Percentiles rank a stretch among this genome's conserved stretches.
Conservation (phyloP, 164 flowering plant species). For the Tinospora cordifolia region DNA sequence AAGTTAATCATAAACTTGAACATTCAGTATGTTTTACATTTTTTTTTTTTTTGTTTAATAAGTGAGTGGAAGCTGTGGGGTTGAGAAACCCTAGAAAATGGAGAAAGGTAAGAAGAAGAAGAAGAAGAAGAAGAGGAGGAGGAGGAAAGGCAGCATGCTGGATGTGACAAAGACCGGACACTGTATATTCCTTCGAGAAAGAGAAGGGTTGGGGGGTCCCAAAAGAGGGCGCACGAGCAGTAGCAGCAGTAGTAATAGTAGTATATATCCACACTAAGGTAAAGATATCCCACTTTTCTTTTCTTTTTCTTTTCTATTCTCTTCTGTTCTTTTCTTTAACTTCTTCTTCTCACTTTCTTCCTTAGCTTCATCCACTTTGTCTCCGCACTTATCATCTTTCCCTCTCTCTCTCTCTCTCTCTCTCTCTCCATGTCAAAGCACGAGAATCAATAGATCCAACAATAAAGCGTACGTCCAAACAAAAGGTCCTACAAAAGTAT, state of each 20-base stretch:
- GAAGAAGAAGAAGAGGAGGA: slow-evolving; percentile 8
- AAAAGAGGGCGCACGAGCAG: slow-evolving; percentile 38
- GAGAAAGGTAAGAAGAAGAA: slow-evolving; percentile 18
- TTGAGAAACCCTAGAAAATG: slow-evolving; percentile 35
- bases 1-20: too few species aligned
- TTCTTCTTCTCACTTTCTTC: neutral
- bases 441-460: too few species aligned
- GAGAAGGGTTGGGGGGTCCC: slow-evolving; percentile 30
- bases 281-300: slow-evolving; percentile 42
- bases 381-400: too few species aligned
- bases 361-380: slow-evolving; percentile 2
- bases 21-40: too few species aligned
- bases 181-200: slow-evolving; percentile 79
- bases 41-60: neutral
- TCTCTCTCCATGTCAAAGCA: too few species aligned
- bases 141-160: too few species aligned
- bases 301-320: slow-evolving; percentile 8
- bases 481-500: neutral
- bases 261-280: slow-evolving; percentile 26
- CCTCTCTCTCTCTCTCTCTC: too few species aligned
- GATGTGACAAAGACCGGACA: slow-evolving; percentile 64
- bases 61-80: neutral
- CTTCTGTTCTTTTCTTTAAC: slow-evolving; percentile 7
- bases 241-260: too few species aligned
- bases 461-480: neutral